Base-by-base conservation (phyloP, 2,329 filamentous ascomycete genomes). In the Colletotrichum falcatum region DNA sequence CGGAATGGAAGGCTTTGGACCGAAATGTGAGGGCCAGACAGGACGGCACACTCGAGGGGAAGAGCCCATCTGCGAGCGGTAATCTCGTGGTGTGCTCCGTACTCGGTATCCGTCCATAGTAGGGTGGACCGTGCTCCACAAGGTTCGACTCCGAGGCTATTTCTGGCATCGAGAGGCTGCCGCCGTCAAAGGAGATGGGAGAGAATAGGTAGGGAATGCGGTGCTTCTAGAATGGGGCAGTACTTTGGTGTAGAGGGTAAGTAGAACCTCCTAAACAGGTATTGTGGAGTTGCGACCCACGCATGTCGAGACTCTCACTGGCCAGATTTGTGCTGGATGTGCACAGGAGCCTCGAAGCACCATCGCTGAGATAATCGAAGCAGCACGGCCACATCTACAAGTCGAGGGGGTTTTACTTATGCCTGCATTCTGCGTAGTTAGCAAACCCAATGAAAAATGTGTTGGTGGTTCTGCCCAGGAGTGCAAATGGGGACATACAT, bases 1-100 rank as follows among this genome's bases (percentile, higher is more conserved):
- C 58, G 64, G 64, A 60, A 20, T 42, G 61, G 44, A 67, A 67
- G 30, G 58, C 64, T 42, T 46, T 63, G 58, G 58, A 26, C 67
- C 48, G 44, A 37, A 62, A 49, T 44, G 64, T 33, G 28, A 37
- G 23, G 51, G 44, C 28, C n/a, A 30, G 53, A 58, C 42, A 60
- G 28, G 23, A 48, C 37, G 18, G 33, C 16, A 20, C 18, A 35
- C 26, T 53, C 33, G 66, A 56, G 48, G 55, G 37, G 58, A 61
- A 59, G 39, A 48, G 33, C 30, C 62, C 56, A 56, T 70, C 37
- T 39, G 42, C 49, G 44, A 61, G 42, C 33, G 16, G 63, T 53
- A 66, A 70, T 70, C 49, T 66, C 56, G 67, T 67, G 59, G 37
- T 33, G 51, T 59, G n/a, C n/a, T n/a, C n/a, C n/a, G n/a, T n/a